These are phyloP conservation scores for Tuber calosporum DNA, from an alignment of 495 filamentous ascomycete genomes.

Conservation along the genomic window DNA sequence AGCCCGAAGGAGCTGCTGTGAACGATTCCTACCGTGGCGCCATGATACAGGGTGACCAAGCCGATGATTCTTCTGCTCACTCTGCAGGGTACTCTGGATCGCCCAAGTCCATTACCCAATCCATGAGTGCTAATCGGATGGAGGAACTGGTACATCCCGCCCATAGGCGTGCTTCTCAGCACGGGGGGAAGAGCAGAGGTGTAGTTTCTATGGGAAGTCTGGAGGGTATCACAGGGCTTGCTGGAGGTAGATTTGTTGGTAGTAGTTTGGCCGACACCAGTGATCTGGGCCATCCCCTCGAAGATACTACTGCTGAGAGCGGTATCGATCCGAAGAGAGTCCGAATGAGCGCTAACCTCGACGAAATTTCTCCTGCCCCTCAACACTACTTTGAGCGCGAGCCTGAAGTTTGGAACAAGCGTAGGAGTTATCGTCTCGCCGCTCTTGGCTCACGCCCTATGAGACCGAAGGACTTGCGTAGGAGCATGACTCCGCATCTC, in stretches of 20 bases:
- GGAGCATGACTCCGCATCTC: conserved; percentile 33
- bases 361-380: conserved; percentile 16
- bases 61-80: conserved; percentile 21
- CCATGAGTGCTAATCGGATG: conserved; percentile 21
- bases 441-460: conserved; percentile 13
- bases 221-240: conserved; percentile 24
- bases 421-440: not conserved
- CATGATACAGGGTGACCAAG: conserved; percentile 21
- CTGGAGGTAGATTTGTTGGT: conserved; percentile 24
- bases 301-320: conserved; percentile 20
- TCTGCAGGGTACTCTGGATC: conserved; percentile 22
- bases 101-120: conserved; percentile 21
- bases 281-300: conserved; percentile 17
- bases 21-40: conserved; percentile 11
- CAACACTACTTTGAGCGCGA: conserved; percentile 5
- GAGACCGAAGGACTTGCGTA: conserved; percentile 29
- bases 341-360: conserved; percentile 23
- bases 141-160: conserved; percentile 34
- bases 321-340: conserved; percentile 10
- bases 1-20: conserved; percentile 22
- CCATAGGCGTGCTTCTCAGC: conserved; percentile 11
- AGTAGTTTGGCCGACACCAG: conserved; percentile 33
- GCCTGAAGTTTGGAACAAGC: not conserved
- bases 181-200: conserved; percentile 14
- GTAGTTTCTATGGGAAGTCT: conserved; percentile 33